Evolutionary conservation across 805 yeast species (phyloP).

Genomic region (Myxozyma lipomycoides): DNA sequence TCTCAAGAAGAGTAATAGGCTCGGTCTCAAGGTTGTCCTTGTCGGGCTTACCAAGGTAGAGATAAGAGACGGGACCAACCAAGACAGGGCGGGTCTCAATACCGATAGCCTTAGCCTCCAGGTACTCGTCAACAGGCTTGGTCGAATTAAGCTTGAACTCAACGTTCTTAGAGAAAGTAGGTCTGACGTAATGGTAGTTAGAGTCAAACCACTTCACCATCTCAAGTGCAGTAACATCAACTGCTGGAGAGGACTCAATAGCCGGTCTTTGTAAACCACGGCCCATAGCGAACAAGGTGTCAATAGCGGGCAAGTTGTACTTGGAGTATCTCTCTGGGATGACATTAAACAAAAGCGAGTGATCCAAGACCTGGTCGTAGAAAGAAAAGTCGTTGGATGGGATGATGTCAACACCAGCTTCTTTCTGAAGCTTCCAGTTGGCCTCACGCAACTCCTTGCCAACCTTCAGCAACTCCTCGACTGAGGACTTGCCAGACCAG

Average conservation of each 20-base stretch:
- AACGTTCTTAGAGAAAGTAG: constrained; percentile 94
- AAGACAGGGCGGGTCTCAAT: constrained; percentile 96
- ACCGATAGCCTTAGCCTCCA: constrained; percentile 96
- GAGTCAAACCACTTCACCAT: constrained; percentile 99
- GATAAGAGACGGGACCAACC: constrained; percentile 94
- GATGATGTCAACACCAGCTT: constrained; percentile 94
- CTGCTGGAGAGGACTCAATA: constrained; percentile 78
- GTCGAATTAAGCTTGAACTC: constrained; percentile 92
- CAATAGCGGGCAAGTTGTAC: constrained; percentile 81
- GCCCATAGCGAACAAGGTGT: constrained; percentile 97
- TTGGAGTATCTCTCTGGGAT: constrained; percentile 96
- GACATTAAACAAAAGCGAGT: constrained; percentile 87
- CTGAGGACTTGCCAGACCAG: constrained; percentile 92
- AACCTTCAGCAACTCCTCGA: constrained; percentile 80
- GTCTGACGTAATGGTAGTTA: constrained; percentile 99
- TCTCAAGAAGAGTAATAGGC: constrained; percentile 84
- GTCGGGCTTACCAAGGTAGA: constrained; percentile 95
- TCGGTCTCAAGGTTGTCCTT: constrained; percentile 93
- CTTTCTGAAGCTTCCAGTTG: constrained; percentile 98
- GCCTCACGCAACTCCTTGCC: constrained; percentile 93
- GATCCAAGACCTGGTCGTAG: constrained; percentile 96
- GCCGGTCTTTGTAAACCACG: constrained; percentile 99
- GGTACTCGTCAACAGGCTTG: constrained; percentile 95
- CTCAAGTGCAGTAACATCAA: constrained; percentile 97
- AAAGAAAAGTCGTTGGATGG: constrained; percentile 97